Conservation (phyloP, 176 grass and related monocot species). For the Poa pratensis region DNA sequence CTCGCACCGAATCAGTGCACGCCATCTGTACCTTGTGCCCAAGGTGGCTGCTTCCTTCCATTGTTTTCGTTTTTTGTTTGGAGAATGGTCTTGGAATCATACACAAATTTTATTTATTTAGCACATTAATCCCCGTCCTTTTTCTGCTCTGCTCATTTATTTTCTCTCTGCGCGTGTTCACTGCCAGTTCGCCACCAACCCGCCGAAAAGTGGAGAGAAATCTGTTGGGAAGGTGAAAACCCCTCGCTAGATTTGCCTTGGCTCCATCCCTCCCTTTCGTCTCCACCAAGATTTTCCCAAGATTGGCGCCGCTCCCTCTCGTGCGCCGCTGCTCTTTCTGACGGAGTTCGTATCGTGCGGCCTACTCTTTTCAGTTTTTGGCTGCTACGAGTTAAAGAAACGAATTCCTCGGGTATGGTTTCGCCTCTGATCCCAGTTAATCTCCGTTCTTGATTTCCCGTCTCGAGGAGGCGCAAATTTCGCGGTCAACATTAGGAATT, state of each 20-base stretch:
- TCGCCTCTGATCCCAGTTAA: background rate
- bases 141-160: background rate
- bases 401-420: background rate
- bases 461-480: background rate
- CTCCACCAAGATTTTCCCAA: constrained; percentile 8
- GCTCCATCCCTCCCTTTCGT: background rate
- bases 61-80: background rate
- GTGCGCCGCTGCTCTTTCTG: background rate
- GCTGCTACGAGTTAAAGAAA: background rate
- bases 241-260: background rate
- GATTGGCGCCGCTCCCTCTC: background rate
- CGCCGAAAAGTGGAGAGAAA: background rate
- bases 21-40: background rate
- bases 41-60: background rate
- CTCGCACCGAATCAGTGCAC: background rate
- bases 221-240: background rate
- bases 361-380: background rate
- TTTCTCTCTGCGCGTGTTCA: background rate
- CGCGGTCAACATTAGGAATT: constrained; percentile 1
- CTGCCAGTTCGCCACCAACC: constrained; percentile 7
- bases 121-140: background rate
- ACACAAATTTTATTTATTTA: background rate
- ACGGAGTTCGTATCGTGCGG: background rate
- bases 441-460: constrained; percentile 3
- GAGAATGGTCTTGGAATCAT: constrained; percentile 30